A percentile compares a stretch with the other conserved stretches of the same genome.
Evolutionary conservation across 2,329 filamentous ascomycete genomes (phyloP).

Genomic region (Fusarium sambucinum): DNA sequence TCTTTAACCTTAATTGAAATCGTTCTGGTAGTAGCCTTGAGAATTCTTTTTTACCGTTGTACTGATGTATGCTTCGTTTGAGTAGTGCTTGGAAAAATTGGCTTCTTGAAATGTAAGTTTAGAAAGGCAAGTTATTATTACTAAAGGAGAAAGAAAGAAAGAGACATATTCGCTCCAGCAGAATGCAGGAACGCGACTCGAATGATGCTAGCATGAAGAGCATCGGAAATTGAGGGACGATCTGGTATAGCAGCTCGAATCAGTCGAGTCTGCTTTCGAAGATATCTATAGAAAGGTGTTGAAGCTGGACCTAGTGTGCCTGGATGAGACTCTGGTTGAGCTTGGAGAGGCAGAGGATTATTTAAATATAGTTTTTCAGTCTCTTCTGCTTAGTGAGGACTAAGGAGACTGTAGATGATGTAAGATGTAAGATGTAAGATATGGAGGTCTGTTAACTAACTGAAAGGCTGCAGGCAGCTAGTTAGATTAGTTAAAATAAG

Average conservation of each 20-base stretch:
- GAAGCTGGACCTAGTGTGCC: background rate
- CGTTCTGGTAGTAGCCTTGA: too few species aligned
- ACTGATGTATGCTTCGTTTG: too few species aligned
- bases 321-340: background rate
- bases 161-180: too few species aligned
- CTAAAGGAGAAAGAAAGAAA: too few species aligned
- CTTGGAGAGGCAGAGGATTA: background rate
- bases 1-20: too few species aligned
- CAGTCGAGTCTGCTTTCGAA: background rate
- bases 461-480: background rate
- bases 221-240: background rate
- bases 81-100: too few species aligned
- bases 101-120: too few species aligned
- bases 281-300: background rate
- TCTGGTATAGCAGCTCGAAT: background rate
- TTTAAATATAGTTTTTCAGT: accelerated
- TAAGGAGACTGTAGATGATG: background rate
- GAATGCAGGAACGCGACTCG: too few species aligned
- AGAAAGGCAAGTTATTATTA: too few species aligned
- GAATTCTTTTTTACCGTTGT: too few species aligned
- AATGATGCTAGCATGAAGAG: background rate
- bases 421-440: background rate
- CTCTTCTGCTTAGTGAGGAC: background rate
- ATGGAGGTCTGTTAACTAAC: accelerated
- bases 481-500: background rate